Evolutionary conservation across 352 stramenopile genomes (phyloP), one percentile per base, ranked within the genome.

Genomic region (Blastocystis hominis): DNA sequence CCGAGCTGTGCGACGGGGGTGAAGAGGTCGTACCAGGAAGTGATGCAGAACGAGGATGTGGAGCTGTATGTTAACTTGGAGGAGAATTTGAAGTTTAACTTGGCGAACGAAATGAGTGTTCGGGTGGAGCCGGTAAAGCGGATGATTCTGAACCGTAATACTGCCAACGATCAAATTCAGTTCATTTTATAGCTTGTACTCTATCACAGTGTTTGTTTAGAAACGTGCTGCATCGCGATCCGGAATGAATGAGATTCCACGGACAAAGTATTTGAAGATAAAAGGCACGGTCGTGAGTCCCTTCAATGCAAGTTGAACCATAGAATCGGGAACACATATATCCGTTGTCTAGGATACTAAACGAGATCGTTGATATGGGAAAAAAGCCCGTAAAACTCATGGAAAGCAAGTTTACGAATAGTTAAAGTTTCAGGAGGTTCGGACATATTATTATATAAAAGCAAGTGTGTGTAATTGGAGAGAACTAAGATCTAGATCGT

Each of bases 171-270:
- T 17, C 64, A 76, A 40, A 54, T 76, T 34, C 64, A 76, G 64
- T 76, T 76, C 34, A 55, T 76, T 34, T 40, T 76, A 30, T 76
- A 76, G 64, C n/a, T 64, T 64, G 55, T 64, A 64, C 55, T 34
- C 10, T 64, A 64, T 64, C 5, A 34, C n/a, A n/a, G 13, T 64
- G 55, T 64, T 64, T 64, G 55, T 64, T 64, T 5, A 5, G n/a
- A n/a, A n/a, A n/a, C n/a, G n/a, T n/a, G n/a, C n/a, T n/a, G 10
- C n/a, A 64, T n/a, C 5, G 13, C 13, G 55, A 55, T 6, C 15
- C 6, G 47, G 15, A 55, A 15, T 55, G 47, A 55, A 55, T 55
- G 47, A 15, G 47, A n/a, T n/a, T n/a, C n/a, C n/a, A n/a, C n/a
- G 40, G 62, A 70, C 62, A 47, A n/a, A 40, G 36, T 76, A 76